Conservation (phyloP, 176 grass and related monocot species). For the Rhynchospora breviuscula region DNA sequence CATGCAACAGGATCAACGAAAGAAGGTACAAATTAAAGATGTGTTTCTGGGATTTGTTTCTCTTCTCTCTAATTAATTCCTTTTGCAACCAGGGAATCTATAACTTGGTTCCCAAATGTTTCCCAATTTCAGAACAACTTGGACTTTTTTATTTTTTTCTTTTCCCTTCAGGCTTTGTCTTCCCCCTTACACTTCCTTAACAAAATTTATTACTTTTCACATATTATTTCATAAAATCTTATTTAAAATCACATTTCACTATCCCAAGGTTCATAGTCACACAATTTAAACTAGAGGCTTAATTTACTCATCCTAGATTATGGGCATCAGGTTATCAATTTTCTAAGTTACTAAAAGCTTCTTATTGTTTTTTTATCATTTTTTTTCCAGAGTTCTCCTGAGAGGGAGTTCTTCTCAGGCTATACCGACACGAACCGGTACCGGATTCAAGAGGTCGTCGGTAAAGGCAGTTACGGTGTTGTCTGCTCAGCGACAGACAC, state of each 20-base stretch:
- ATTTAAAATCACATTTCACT: background rate
- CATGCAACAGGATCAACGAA: constrained; percentile 48
- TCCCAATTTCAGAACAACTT: background rate
- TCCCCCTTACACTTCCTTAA: background rate
- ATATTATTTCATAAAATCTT: background rate
- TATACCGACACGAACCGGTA: constrained; percentile 78
- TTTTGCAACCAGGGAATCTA: background rate
- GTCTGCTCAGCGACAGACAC: constrained; percentile 88
- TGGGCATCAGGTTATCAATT: background rate
- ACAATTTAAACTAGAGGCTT: background rate
- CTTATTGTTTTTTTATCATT: constrained; percentile 30
- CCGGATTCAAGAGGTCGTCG: constrained; percentile 77
- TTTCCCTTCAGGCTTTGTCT: background rate
- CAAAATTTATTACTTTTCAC: background rate
- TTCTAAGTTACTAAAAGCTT: background rate
- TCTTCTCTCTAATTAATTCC: background rate
- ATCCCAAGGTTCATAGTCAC: background rate
- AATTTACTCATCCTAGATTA: background rate
- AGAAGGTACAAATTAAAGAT: constrained; percentile 27
- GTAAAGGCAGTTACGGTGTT: constrained; percentile 90
- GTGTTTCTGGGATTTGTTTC: background rate
- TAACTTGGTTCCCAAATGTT: background rate
- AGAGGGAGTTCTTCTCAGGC: constrained; percentile 88
- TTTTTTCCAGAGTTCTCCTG: constrained; percentile 54
- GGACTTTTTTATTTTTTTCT: background rate